Base-by-base conservation (phyloP, 2,329 filamentous ascomycete genomes). In the Alternaria sp. region DNA sequence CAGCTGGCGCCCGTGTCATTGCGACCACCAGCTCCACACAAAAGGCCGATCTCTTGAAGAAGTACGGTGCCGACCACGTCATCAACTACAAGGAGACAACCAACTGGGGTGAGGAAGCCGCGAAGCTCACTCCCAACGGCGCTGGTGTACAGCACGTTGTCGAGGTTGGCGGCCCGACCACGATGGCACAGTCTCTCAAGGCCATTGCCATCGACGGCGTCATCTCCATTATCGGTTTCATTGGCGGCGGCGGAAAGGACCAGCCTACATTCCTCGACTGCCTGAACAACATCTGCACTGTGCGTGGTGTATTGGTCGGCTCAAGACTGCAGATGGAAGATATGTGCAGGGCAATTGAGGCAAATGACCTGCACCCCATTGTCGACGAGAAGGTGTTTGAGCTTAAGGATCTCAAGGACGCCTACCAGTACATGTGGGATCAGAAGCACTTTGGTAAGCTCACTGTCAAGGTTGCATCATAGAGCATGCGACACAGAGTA, bases 111-210 rank as follows among this genome's bases (percentile, higher is more conserved):
- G 81, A 85, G 73, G 81, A 81, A 6, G 87, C 85, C 0, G 83
- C 83, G 65, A 80, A 77, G 53, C 74, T 88, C 6, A 87, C 86
- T 0, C 81, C 86, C 0, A 76, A 80, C 1, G 84, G 84, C 15
- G 71, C 69, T 2, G 90, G 90, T 12, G 86, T 90, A 8, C 85
- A 91, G 69, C 83, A 89, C 63, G 80, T 92, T 43, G 72, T 91
- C 43, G 90, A 92, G 69, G 85, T 91, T n/a, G 90, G 88, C 12
- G 90, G 90, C 0, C 82, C 87, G 0, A 83, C 82, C n/a, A 91
- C 89, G 0, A 83, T 91, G 66, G 70, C 80, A 2, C 79, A 82
- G 67, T 80, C 77, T 3, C 78, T 90, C 44, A 84, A 84, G 66
- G 85, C 85, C 2, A 79, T 88, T 61, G 81, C 81, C 56, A 82